A percentile compares a stretch with the other conserved stretches of the same genome.
These are phyloP conservation scores for Hapsidospora chrysogenum DNA, from an alignment of 495 filamentous ascomycete species.

Conservation along the genomic window DNA sequence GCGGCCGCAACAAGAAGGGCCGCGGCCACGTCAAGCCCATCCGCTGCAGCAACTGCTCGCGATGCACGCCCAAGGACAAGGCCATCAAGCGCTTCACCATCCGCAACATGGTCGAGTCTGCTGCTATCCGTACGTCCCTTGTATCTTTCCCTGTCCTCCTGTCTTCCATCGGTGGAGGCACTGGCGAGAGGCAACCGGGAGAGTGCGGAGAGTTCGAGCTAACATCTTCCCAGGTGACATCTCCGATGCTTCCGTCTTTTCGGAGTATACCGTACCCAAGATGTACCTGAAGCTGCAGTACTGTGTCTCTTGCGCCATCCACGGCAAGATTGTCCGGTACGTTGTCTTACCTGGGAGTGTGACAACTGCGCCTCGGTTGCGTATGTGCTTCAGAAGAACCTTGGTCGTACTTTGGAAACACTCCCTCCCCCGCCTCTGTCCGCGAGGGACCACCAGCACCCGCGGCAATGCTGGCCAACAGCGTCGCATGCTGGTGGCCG, in stretches of 20 bases:
- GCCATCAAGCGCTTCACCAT: slow-evolving; percentile 99
- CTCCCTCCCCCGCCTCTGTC: slow-evolving; percentile 9
- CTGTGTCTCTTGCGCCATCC: slow-evolving; percentile 99
- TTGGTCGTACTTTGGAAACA: slow-evolving; percentile 35
- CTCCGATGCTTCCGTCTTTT: slow-evolving; percentile 96
- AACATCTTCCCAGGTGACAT: slow-evolving; percentile 68
- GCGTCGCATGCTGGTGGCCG: too few relatives aligned
- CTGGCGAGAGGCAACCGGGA: neutral
- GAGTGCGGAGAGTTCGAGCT: neutral
- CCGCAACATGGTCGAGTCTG: slow-evolving; percentile 99
- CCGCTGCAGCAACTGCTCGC: slow-evolving; percentile 99
- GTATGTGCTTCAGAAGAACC: slow-evolving; percentile 41
- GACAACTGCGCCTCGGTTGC: slow-evolving; percentile 10
- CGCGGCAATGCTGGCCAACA: too few relatives aligned
- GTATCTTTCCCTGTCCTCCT: neutral
- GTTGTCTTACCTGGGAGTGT: slow-evolving; percentile 20
- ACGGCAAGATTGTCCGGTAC: slow-evolving; percentile 99
- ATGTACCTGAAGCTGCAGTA: slow-evolving; percentile 99
- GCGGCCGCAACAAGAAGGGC: slow-evolving; percentile 99
- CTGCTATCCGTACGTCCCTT: slow-evolving; percentile 84
- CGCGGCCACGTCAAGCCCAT: slow-evolving; percentile 99
- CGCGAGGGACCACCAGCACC: too few relatives aligned
- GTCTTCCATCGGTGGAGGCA: neutral
- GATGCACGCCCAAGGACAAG: slow-evolving; percentile 99
- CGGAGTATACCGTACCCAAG: slow-evolving; percentile 98